Base-by-base conservation (phyloP, 495 filamentous ascomycete genomes). In the Neurospora sp. region DNA sequence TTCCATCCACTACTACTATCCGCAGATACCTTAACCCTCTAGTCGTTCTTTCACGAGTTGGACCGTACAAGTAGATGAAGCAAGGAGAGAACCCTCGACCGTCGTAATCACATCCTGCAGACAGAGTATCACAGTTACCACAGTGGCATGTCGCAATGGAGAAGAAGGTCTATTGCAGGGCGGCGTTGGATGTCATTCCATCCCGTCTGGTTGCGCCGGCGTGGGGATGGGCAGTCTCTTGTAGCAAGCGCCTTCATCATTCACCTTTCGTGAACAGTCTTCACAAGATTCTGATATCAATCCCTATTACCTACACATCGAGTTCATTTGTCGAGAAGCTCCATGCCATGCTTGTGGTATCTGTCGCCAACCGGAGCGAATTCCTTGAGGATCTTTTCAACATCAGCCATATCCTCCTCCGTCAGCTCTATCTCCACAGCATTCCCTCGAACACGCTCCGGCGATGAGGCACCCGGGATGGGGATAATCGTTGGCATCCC, bases 401-500 rank as follows among this genome's bases (percentile, higher is more conserved):
- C 83, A 73, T 83, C 78, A 8, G 68, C 78, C 81, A 86, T 77
- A 38, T 90, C 88, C 37, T 84, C 83, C 2, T 83, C 81, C 1
- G 76, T 82, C 69, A 90, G 73, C 6, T 83, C 78, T 0, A 89
- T 78, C 40, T 80, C 72, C n/a, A 77, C 81, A 9, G 77, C 73
- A 74, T 90, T 90, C 80, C 90, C 88, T 38, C 77, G 66, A 3
- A 89, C 80, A 12, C 87, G 79, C 31, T 76, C 81, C 6, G 75
- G 81, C 1, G 80, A 84, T 22, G 85, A 87, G 9, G 91, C 88
- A 9, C 93, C 93, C 0, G 93, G 94, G 75, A 97, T 96, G 3
- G 93, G 94, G 69, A 97, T 91, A 74, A 97, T 91, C 3, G 82
- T 86, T 8, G 89, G 88, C 79, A 90, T 86, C 7, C 89, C 92